Percentiles rank a stretch among this genome's conserved stretches.
These are phyloP conservation scores for Olyra latifolia DNA, from an alignment of 176 grass and related monocot genomes.

Conservation along the genomic window DNA sequence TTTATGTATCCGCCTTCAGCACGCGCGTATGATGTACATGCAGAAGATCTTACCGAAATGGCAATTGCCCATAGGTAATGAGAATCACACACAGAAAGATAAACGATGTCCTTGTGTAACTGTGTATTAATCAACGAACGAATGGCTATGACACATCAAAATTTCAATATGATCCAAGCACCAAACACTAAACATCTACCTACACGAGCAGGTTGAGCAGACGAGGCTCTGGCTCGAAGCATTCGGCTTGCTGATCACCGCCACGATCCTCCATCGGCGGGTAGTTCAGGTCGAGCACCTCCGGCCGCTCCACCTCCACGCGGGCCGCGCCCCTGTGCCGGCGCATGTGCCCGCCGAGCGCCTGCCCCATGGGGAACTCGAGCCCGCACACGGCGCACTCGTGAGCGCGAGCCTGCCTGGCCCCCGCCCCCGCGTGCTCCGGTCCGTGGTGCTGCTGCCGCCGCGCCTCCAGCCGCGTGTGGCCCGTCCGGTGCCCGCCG, in stretches of 20 bases:
- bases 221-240: not conserved
- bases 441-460: not conserved
- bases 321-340: not conserved
- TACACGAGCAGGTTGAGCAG: constrained; percentile 42
- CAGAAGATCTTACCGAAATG: not conserved
- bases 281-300: constrained; percentile 37
- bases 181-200: not conserved
- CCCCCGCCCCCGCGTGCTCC: not conserved
- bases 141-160: not conserved
- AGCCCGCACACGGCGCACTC: constrained; percentile 63
- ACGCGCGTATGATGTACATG: too few species aligned
- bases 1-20: too few species aligned
- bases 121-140: not conserved
- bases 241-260: not conserved
- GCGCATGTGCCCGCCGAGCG: constrained; percentile 74
- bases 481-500: constrained; percentile 56
- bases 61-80: not conserved
- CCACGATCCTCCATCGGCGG: constrained; percentile 22
- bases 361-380: constrained; percentile 75
- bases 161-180: not conserved
- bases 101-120: not conserved
- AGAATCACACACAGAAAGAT: not conserved
- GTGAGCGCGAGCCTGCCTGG: constrained; percentile 33
- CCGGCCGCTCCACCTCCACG: not conserved
- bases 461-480: constrained; percentile 50